These are phyloP conservation scores for Penicillium psychrofluorescens DNA, from an alignment of 495 filamentous ascomycete species.

Conservation along the genomic window DNA sequence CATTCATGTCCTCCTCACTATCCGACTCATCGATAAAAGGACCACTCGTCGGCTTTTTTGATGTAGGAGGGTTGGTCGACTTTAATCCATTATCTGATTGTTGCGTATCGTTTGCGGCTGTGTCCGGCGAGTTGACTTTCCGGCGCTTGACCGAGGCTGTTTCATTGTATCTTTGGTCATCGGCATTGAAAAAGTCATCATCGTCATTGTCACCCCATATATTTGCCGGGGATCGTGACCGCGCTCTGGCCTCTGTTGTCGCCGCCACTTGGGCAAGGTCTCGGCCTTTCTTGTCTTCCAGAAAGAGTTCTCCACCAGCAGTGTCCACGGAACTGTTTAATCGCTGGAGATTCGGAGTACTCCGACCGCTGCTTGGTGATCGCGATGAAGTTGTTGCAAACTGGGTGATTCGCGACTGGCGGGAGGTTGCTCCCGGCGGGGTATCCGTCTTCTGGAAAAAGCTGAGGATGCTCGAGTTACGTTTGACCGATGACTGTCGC, in stretches of 20 bases:
- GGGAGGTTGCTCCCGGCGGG: slow-evolving; percentile 26
- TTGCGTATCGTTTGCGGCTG: slow-evolving; percentile 1
- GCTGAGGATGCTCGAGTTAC: slow-evolving; percentile 69
- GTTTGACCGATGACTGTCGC: slow-evolving; percentile 23
- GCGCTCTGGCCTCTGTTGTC: slow-evolving; percentile 1
- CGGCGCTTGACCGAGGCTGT: slow-evolving; percentile 28
- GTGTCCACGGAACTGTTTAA: slow-evolving; percentile 7
- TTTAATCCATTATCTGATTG: slow-evolving; percentile 7
- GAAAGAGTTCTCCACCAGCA: slow-evolving; percentile 30
- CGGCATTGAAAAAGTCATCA: slow-evolving; percentile 8
- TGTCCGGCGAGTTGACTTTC: slow-evolving; percentile 26
- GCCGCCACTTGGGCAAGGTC: neutral
- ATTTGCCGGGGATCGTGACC: slow-evolving; percentile 28
- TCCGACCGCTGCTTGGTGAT: slow-evolving; percentile 14
- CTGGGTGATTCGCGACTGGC: slow-evolving; percentile 34
- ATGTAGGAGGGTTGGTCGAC: neutral
- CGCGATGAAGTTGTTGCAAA: slow-evolving; percentile 21
- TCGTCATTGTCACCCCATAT: slow-evolving; percentile 28
- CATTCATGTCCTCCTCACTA: slow-evolving; percentile 47
- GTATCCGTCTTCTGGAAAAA: slow-evolving; percentile 73
- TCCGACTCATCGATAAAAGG: slow-evolving; percentile 66
- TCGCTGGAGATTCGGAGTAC: slow-evolving; percentile 12
- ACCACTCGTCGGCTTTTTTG: slow-evolving; percentile 23
- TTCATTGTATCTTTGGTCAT: slow-evolving; percentile 22
- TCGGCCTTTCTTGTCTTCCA: slow-evolving; percentile 33